Evolutionary conservation across 768 basidiomycete species (phyloP).

Genomic region (Boletus barrowsii): DNA sequence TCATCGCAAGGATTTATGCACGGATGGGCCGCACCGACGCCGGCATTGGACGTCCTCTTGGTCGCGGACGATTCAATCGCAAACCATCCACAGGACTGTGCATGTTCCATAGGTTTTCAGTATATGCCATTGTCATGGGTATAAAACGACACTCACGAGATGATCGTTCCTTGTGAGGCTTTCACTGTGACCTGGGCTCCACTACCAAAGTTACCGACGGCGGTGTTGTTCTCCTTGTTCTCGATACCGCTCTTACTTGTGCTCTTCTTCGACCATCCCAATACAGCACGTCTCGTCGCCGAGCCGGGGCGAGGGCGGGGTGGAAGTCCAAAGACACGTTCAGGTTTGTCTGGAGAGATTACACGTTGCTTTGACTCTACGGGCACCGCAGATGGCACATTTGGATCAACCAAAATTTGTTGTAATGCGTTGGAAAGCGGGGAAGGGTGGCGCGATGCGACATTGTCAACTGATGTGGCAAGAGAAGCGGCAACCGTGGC

Average conservation of each 20-base stretch:
- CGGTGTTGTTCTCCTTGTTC: slow-evolving; percentile 50
- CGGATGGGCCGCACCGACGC: slow-evolving; percentile 28
- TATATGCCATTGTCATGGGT: neutral
- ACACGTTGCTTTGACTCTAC: slow-evolving; percentile 35
- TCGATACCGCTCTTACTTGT: slow-evolving; percentile 49
- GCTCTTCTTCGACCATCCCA: slow-evolving; percentile 66
- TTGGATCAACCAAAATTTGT: slow-evolving; percentile 42
- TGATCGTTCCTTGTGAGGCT: slow-evolving; percentile 36
- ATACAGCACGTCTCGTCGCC: slow-evolving; percentile 50
- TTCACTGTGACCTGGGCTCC: slow-evolving; percentile 11
- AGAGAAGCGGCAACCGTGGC: slow-evolving; percentile 22
- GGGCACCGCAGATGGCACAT: slow-evolving; percentile 29
- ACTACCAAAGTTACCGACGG: slow-evolving; percentile 3
- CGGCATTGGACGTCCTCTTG: slow-evolving; percentile 40
- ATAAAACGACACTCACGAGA: slow-evolving; percentile 47
- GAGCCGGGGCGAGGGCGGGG: slow-evolving; percentile 53
- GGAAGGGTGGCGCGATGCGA: slow-evolving; percentile 9
- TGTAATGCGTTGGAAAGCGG: slow-evolving; percentile 38
- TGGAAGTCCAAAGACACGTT: slow-evolving; percentile 22
- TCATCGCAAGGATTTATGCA: slow-evolving; percentile 10
- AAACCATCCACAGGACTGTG: slow-evolving; percentile 40
- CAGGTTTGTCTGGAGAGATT: slow-evolving; percentile 29
- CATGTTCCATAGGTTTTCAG: neutral
- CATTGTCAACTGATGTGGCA: slow-evolving; percentile 16
- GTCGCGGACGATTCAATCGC: slow-evolving; percentile 45